Base-by-base conservation (phyloP, 2,329 filamentous ascomycete genomes). In the Pseudopyrenochaeta lycopersici region DNA sequence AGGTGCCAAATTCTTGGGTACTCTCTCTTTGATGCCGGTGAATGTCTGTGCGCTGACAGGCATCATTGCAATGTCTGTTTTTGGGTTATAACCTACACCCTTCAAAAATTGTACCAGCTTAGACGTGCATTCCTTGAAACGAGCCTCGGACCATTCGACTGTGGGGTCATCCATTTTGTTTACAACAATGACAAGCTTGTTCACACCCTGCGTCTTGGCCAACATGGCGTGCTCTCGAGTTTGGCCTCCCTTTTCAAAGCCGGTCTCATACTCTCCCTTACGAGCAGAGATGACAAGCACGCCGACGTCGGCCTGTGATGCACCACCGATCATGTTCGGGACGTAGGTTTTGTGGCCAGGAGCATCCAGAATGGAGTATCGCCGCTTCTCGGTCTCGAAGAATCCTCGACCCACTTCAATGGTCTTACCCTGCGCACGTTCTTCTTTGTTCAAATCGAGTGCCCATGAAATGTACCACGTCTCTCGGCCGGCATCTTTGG, bases 161-260 rank as follows among this genome's bases (percentile, higher is more conserved):
- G 95, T 99, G 10, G 89, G 83, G 74, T 99, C 95, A 74, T 99
- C 95, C 96, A 99, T 99, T 84, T 99, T 99, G 86, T 99, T 99
- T 75, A 76, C 73, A 47, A 85, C 95, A 27, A 99, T 89, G 40
- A 98, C 84, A 50, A 99, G 85, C 81, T 97, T 97, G 84, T 96
- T 96, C 55, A 99, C 95, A 78, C 95, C 95, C 75, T 97, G 94
- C 1, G 96, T 99, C 81, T 98, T 97, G 65, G 96, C 96, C 73
- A 99, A 84, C 83, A 99, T 92, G 51, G 96, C 95, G 78, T 98
- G 94, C 85, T 99, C 95, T 74, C 95, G 87, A 48, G 95, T 99
- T 78, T 99, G 95, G 32, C 95, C 94, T 60, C 95, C 95, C 82
- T 90, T 90, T 70, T 99, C 95, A 76, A 99, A 99, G 44, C 95